Base-by-base conservation (phyloP, 2,329 filamentous ascomycete genomes). In the Esteya vermicola region DNA sequence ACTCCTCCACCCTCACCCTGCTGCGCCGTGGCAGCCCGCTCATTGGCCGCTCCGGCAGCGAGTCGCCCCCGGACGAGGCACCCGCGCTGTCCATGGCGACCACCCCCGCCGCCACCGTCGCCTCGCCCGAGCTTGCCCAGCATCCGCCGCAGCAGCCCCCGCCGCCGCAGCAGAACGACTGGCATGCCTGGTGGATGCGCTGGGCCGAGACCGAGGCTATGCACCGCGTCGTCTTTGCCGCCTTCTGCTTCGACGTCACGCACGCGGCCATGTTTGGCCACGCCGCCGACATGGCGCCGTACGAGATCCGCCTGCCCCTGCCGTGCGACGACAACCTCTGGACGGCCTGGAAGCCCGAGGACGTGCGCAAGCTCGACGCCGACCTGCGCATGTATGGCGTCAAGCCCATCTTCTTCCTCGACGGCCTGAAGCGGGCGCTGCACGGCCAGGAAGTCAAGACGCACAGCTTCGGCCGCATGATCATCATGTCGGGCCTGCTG, bases 251-350 rank as follows among this genome's bases (percentile, higher is more conserved):
- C 52, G 86, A 95, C 53, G 82, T 85, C 7, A 80, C 84, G 1
- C 86, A 95, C 54, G 85, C 85, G 1, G 86, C 83, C 19, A 91
- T 94, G 77, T 94, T 94, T 52, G 86, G 86, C 0, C 86, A 94
- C 55, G 78, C 80, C 0, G 85, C 85, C 0, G 84, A 88, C 45
- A 93, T 94, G 85, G 82, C 85, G 1, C 83, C 85, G 1, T 84
- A 93, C 52, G 86, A 94, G 57, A 82, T 95, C 60, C 77, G 84
- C 6, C 66, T 94, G 5, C 83, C 84, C 0, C 63, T 95, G 5
- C 86, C 86, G 1, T 94, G 86, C 54, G 85, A 93, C 51, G 85
- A 94, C 57, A 74, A 78, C 2, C 61, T 93, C 3, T 95, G 88
- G 86, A 80, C 79, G 12, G 86, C 86, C 2, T 78, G 77, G 2